Evolutionary conservation across 768 basidiomycete genomes (phyloP), one percentile per base, ranked within the genome.

Genomic region (Mycena leptocephala): DNA sequence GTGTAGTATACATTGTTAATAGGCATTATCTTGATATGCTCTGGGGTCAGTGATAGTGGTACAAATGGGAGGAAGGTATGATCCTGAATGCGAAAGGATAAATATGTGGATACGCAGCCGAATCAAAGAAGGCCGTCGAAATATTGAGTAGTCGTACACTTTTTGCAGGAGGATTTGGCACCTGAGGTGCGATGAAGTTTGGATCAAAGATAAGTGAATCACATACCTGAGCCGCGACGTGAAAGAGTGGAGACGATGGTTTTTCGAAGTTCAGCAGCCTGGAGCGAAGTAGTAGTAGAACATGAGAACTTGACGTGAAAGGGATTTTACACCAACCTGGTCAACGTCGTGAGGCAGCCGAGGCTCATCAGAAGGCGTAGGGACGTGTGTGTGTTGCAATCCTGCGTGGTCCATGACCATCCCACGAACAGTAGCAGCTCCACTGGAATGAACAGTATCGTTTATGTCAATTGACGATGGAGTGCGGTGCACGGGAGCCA

Each of bases 161-260:
- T 77, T 39, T 35, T 62, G 30, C 43, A 72, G 63, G 33, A 28
- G 5, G 70, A n/a, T 70, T 58, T 43, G 4, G 48, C 16, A 11
- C 72, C 72, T 73, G 26, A 4, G 4, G 8, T 18, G 16, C 11
- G 16, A 32, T 28, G 20, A 51, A 33, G 35, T 8, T 30, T 3
- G 30, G 30, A 30, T 35, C 59, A 28, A 8, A 32, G 28, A 39
- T 14, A 13, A 10, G 13, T 0, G 35, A 13, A 51, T 26, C 26
- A 69, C 70, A 20, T 35, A 79, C 78, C 77, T 66, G 79, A 78
- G 18, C 65, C 55, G 16, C 79, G 75, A 24, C 75, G 74, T 24
- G 82, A 80, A 28, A 87, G 75, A 55, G 83, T 87, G 28, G 82
- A 85, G 48, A 86, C 83, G 33, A 87, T 85, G 82, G 84, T 86